Conservation (phyloP, 345 rosid species). For the Ceriops zippeliana region DNA sequence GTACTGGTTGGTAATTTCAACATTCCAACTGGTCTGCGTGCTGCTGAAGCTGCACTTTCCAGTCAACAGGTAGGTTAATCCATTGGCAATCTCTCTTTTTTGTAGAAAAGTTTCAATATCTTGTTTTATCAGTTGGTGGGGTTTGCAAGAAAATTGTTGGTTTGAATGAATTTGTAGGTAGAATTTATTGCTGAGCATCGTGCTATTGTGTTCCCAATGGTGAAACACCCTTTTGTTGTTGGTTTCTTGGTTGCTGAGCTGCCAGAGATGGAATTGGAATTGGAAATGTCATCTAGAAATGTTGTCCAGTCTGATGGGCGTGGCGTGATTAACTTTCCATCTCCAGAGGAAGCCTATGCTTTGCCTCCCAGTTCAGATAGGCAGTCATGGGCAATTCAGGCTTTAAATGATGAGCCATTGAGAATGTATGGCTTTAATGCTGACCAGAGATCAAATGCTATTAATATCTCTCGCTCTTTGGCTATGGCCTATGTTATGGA, state of each 20-base stretch:
- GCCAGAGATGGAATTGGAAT: conserved; percentile 29
- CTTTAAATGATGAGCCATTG: conserved; percentile 20
- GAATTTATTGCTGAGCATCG: conserved; percentile 55
- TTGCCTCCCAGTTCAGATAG: conserved; percentile 33
- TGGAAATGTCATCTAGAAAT: conserved; percentile 13
- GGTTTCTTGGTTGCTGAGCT: conserved; percentile 96
- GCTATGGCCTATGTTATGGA: conserved; percentile 98
- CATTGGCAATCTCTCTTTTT: not conserved
- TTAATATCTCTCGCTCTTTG: conserved; percentile 60
- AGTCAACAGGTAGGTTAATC: conserved; percentile 53
- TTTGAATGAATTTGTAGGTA: conserved; percentile 40
- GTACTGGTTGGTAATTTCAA: conserved; percentile 72
- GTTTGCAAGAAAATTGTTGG: not conserved
- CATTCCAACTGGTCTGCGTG: conserved; percentile 68
- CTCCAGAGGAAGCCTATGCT: conserved; percentile 55
- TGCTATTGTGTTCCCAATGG: conserved; percentile 88
- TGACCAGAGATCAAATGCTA: conserved; percentile 70
- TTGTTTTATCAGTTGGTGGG: not conserved
- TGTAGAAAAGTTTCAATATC: not conserved
- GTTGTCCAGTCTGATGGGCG: conserved; percentile 12
- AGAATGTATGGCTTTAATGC: conserved; percentile 39
- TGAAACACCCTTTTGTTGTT: conserved; percentile 85
- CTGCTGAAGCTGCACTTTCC: conserved; percentile 80
- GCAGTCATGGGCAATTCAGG: conserved; percentile 35
- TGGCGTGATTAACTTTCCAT: conserved; percentile 30